Evolutionary conservation across 2,329 filamentous ascomycete species (phyloP).

Genomic region (Diaporthe destruens): DNA sequence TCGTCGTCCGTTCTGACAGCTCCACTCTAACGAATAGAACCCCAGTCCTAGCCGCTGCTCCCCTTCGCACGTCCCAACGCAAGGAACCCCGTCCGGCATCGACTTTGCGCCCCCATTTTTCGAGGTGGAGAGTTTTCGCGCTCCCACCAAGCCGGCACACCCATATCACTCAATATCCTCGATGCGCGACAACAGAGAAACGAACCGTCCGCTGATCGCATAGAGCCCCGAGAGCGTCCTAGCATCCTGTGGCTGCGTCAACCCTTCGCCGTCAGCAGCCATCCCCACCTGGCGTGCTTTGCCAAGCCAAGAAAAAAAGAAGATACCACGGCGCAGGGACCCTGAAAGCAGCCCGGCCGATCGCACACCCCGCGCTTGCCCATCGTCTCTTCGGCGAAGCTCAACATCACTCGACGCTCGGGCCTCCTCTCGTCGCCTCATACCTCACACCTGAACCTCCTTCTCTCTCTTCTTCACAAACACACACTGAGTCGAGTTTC

Average conservation of each 20-base stretch:
- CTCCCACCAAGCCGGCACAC: constrained; percentile 48
- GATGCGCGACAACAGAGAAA: constrained; percentile 41
- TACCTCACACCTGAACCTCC: constrained; percentile 37
- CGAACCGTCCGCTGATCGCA: constrained; percentile 40
- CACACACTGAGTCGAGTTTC: constrained; percentile 12
- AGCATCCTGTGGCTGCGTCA: constrained; percentile 37
- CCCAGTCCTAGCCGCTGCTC: constrained; percentile 43
- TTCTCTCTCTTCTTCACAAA: constrained; percentile 19
- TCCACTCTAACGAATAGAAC: constrained; percentile 43
- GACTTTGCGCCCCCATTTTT: constrained; percentile 49
- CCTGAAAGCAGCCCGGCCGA: constrained; percentile 55
- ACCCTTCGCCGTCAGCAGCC: constrained; percentile 35
- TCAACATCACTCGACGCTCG: constrained; percentile 42
- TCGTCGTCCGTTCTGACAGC: constrained; percentile 40
- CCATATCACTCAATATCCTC: constrained; percentile 42
- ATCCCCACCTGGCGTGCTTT: constrained; percentile 33
- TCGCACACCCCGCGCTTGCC: constrained; percentile 48
- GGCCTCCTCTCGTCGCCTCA: constrained; percentile 15
- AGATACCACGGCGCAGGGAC: constrained; percentile 53
- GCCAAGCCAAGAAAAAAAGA: constrained; percentile 44
- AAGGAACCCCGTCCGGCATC: constrained; percentile 48
- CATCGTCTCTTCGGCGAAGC: constrained; percentile 46
- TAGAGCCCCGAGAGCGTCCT: constrained; percentile 38
- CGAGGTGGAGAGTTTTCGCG: constrained; percentile 51
- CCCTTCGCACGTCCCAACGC: constrained; percentile 39